Evolutionary conservation across 306 rosid genomes (phyloP).

Genomic region (Gastrolobium villosum): DNA sequence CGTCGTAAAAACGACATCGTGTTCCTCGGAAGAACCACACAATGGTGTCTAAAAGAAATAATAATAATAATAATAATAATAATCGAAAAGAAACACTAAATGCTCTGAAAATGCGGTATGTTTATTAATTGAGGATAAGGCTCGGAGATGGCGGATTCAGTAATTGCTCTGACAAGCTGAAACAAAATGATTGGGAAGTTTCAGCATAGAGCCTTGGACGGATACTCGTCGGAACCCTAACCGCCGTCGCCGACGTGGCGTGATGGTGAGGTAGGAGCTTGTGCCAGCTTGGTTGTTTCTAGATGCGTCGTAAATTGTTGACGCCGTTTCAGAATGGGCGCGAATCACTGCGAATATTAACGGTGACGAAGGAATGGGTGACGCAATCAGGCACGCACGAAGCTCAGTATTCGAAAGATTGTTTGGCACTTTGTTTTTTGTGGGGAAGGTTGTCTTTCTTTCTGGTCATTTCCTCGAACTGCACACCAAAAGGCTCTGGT

Average conservation of each 20-base stretch:
- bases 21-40: neutral
- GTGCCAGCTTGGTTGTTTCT: neutral
- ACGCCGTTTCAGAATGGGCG: neutral
- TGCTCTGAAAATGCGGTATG: constrained; percentile 4
- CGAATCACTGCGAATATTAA: neutral
- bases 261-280: neutral
- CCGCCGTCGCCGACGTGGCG: constrained; percentile 46
- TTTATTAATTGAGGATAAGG: constrained; percentile 33
- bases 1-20: constrained; percentile 76
- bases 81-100: constrained; percentile 16
- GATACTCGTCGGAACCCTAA: constrained; percentile 37
- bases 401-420: neutral
- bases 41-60: neutral
- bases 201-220: neutral
- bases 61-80: neutral
- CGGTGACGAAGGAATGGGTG: constrained; percentile 35
- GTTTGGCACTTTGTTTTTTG: constrained; percentile 33
- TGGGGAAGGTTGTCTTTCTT: constrained; percentile 19
- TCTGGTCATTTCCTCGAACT: constrained; percentile 28
- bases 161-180: constrained; percentile 20
- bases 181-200: neutral
- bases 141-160: constrained; percentile 10
- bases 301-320: neutral
- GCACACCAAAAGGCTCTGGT: neutral
- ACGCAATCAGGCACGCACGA: neutral